Conservation (phyloP, 2,329 filamentous ascomycete genomes). For the Sporothrix sp. region DNA sequence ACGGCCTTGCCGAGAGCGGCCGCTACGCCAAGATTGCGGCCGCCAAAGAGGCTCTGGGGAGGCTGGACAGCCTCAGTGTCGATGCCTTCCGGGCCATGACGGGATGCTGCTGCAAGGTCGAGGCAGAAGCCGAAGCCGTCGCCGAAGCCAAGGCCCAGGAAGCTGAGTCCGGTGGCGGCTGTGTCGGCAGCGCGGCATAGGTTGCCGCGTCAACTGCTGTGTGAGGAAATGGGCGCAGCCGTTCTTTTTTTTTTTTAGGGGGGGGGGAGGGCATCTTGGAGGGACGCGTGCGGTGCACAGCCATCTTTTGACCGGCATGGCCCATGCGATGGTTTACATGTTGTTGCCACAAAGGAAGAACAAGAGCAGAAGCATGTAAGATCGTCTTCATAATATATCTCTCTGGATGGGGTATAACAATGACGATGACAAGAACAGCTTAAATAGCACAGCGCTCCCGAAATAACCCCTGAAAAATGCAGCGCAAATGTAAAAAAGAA, state of each 20-base stretch:
- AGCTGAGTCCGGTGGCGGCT: not conserved
- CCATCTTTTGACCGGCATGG: not conserved
- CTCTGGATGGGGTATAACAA: not conserved
- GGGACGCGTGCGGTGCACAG: too few relatives aligned
- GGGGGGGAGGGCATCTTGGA: too few relatives aligned
- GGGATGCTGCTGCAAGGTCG: slow-evolving; percentile 51
- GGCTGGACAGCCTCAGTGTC: slow-evolving; percentile 34
- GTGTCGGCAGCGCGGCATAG: not conserved
- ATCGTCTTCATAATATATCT: slow-evolving; percentile 4
- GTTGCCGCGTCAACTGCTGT: not conserved
- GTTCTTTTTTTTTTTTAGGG: too few relatives aligned
- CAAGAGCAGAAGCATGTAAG: not conserved
- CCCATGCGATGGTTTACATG: not conserved
- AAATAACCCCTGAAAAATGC: too few relatives aligned
- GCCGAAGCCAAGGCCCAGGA: not conserved
- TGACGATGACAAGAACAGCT: not conserved
- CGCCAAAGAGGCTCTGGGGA: slow-evolving; percentile 47
- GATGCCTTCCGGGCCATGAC: slow-evolving; percentile 52
- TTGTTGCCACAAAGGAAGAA: not conserved
- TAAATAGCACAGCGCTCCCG: not conserved
- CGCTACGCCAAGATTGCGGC: slow-evolving; percentile 64
- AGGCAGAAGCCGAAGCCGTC: slow-evolving; percentile 5
- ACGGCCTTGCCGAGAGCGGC: slow-evolving; percentile 50
- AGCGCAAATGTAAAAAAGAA: not conserved
- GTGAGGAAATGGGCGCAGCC: too few relatives aligned